These are phyloP conservation scores for Lentinus brumalis DNA, from an alignment of 768 basidiomycete species.

Conservation along the genomic window DNA sequence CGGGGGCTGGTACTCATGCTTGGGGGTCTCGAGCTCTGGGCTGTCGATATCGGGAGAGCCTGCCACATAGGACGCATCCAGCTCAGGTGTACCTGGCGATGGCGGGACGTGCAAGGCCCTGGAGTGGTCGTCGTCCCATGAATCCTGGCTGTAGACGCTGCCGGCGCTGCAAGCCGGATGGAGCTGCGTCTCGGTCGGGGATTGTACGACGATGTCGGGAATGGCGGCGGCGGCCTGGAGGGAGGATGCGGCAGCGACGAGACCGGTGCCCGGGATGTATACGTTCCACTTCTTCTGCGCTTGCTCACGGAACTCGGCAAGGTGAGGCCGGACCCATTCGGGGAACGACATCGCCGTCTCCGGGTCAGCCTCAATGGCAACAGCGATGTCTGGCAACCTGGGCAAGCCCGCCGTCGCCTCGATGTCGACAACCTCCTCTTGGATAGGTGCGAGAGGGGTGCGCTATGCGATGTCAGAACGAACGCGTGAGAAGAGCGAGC, in stretches of 20 bases:
- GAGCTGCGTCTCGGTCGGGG: slow-evolving; percentile 1
- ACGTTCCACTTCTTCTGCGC: slow-evolving; percentile 7
- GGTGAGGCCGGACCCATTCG: slow-evolving; percentile 18
- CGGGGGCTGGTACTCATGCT: background rate
- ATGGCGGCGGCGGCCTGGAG: background rate
- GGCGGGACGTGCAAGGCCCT: background rate
- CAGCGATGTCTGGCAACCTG: background rate
- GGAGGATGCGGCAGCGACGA: background rate
- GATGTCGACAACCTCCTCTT: background rate
- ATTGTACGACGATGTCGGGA: slow-evolving; percentile 14
- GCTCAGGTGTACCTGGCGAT: background rate
- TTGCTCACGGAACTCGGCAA: slow-evolving; percentile 9
- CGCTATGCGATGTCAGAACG: background rate
- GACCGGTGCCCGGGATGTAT: background rate
- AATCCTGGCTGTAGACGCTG: slow-evolving; percentile 6
- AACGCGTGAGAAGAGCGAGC: background rate
- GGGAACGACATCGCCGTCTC: slow-evolving; percentile 9
- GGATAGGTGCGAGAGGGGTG: background rate
- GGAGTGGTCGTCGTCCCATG: background rate
- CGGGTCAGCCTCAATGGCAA: background rate
- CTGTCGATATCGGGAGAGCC: background rate
- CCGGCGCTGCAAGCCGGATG: slow-evolving; percentile 2
- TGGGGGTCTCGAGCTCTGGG: slow-evolving; percentile 8
- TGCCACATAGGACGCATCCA: background rate
- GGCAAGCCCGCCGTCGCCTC: background rate